phyloP scores from a whole-genome alignment of 352 stramenopile genomes.

The Bremia lactucae region DNA sequence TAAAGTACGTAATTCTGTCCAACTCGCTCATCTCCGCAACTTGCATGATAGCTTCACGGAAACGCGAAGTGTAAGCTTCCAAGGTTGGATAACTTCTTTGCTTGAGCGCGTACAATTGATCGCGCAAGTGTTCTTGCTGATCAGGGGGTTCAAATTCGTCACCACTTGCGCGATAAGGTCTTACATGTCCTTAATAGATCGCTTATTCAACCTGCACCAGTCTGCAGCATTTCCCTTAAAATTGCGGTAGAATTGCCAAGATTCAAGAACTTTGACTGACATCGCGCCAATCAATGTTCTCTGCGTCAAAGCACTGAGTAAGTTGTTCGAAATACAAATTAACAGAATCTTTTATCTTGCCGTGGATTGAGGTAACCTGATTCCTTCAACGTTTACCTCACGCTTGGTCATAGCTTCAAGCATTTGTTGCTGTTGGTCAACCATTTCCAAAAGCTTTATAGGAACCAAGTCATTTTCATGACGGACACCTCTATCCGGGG shows the following conservation, averaged over 20 bases:
- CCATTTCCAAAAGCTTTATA: conserved; percentile 2
- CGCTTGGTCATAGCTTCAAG: conserved; percentile 10
- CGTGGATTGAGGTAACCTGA: background rate
- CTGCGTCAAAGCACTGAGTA: background rate
- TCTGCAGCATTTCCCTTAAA: background rate
- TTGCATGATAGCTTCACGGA: background rate
- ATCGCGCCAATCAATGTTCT: background rate
- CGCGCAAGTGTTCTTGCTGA: background rate
- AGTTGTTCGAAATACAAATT: background rate
- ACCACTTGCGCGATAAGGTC: background rate
- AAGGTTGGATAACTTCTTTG: background rate
- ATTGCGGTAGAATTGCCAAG: background rate
- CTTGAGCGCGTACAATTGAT: background rate
- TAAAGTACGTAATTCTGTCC: background rate
- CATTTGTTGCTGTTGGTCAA: conserved; percentile 9
- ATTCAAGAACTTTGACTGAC: background rate
- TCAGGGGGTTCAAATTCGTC: background rate
- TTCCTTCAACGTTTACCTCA: conserved; percentile 11
- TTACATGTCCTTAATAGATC: background rate
- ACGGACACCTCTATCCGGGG: too few species aligned
- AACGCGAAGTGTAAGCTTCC: background rate
- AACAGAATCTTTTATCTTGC: background rate
- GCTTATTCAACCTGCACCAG: background rate
- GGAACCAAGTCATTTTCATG: background rate
- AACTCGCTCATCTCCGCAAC: background rate